Evolutionary conservation across 345 rosid genomes (phyloP).

Genomic region (Moringa oleifera): DNA sequence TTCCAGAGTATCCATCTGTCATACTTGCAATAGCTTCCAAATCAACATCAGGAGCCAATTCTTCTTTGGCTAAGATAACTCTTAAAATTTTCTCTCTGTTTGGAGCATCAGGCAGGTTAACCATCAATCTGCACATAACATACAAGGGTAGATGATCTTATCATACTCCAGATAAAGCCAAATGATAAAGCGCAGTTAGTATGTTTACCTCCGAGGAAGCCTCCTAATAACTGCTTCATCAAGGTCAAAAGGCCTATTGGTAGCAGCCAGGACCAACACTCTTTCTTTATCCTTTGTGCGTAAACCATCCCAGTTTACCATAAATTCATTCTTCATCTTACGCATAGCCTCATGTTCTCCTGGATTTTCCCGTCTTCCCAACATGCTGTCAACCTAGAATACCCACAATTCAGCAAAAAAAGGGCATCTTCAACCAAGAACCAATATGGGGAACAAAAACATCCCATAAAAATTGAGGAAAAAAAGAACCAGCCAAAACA

Average conservation of each 20-base stretch:
- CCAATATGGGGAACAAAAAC: not conserved
- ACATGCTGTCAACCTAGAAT: constrained; percentile 93
- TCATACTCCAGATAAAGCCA: not conserved
- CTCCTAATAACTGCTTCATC: constrained; percentile 99
- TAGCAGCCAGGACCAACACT: constrained; percentile 91
- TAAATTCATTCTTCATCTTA: constrained; percentile 98
- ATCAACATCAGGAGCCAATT: constrained; percentile 62
- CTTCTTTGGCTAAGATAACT: constrained; percentile 89
- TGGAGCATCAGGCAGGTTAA: constrained; percentile 79
- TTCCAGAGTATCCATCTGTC: constrained; percentile 97
- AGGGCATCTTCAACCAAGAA: not conserved
- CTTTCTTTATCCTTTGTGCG: constrained; percentile 96
- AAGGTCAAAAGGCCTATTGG: constrained; percentile 95
- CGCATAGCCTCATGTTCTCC: constrained; percentile 99
- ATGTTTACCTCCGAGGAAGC: constrained; percentile 78
- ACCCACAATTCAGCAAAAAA: constrained; percentile 3
- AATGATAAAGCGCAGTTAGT: not conserved
- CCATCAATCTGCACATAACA: constrained; percentile 74
- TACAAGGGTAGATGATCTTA: not conserved
- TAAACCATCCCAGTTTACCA: constrained; percentile 98
- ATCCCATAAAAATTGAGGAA: too few species aligned
- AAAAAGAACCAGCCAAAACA: too few species aligned
- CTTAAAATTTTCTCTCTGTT: constrained; percentile 79
- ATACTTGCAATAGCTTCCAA: constrained; percentile 79
- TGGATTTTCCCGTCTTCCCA: constrained; percentile 97